Evolutionary conservation across 257 asterid species (phyloP), one percentile per base, ranked within the genome.

Genomic region (Asclepias syriaca): DNA sequence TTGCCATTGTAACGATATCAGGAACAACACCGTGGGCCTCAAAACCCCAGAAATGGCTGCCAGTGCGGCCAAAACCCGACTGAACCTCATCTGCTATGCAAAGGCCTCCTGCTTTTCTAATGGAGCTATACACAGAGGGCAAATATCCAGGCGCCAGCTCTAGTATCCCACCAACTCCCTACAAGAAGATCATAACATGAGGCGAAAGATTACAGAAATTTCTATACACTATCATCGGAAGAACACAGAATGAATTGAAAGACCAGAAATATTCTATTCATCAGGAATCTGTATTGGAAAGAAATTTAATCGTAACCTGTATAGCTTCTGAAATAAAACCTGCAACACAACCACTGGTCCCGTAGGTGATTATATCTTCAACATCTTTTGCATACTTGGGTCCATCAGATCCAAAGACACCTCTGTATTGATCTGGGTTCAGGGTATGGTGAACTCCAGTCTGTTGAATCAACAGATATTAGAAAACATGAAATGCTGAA

Each of bases 61-160:
- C 99, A 0, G 92, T 91, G 21, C 99, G 89, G 75, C 87, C 97
- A 73, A 94, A 94, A 48, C 98, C 99, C 0, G 98, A 86, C 73
- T 94, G 99, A 57, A 94, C 98, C 84, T 94, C 99, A 72, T 94
- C 99, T 10, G 97, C 98, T 58, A 94, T 91, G 78, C 96, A 94
- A 80, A 94, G 93, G 29, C 98, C 99, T 10, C 99, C 98, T 0
- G 98, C 96, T 54, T 87, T 90, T 81, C 78, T 86, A 50, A 94
- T 67, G 70, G 85, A 81, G 70, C 67, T 83, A 72, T 91, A 94
- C 65, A 88, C 99, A 43, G 93, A 87, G 14, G 96, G 90, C 81
- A 94, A 77, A 76, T 94, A 94, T 68, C 97, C 99, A 0, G 98
- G 99, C 14, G 99, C 99, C 87, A 91, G 86, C 85, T 94, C 99